phyloP scores from a whole-genome alignment of 768 basidiomycete genomes.

The Rhodocollybia butyracea region DNA sequence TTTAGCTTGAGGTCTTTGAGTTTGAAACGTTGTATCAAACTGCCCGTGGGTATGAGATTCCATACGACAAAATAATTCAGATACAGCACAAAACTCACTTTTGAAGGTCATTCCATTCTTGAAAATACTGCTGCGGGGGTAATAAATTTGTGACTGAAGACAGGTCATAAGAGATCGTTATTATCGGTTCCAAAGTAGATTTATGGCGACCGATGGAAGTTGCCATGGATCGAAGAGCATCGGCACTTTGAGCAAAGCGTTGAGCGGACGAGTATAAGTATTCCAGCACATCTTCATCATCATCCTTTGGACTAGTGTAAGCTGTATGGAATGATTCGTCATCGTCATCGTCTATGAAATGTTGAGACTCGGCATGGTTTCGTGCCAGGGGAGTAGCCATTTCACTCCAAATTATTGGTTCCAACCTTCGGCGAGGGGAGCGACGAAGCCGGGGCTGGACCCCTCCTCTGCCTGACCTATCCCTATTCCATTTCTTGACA shows the following conservation, averaged over 20 bases:
- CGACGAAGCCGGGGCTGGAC: too few species aligned
- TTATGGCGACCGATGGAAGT: not conserved
- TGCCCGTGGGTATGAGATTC: not conserved
- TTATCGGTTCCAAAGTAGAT: not conserved
- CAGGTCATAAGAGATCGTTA: not conserved
- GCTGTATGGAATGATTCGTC: not conserved
- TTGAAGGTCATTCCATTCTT: not conserved
- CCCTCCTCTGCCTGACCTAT: not conserved
- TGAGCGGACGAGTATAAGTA: not conserved
- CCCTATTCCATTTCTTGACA: not conserved
- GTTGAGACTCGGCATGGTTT: not conserved
- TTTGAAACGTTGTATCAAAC: not conserved
- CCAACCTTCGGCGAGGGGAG: not conserved
- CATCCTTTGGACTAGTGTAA: not conserved
- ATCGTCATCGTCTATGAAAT: not conserved
- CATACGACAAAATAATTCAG: not conserved
- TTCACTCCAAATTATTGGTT: not conserved
- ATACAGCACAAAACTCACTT: not conserved
- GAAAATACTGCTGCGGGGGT: not conserved
- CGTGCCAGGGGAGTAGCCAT: too few species aligned
- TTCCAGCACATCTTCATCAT: not conserved
- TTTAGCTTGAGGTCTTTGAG: not conserved
- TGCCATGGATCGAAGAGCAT: not conserved
- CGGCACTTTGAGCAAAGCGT: not conserved
- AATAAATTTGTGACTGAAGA: not conserved